These are phyloP conservation scores for Diaporthe ilicicola DNA, from an alignment of 2,329 filamentous ascomycete genomes.

Conservation along the genomic window DNA sequence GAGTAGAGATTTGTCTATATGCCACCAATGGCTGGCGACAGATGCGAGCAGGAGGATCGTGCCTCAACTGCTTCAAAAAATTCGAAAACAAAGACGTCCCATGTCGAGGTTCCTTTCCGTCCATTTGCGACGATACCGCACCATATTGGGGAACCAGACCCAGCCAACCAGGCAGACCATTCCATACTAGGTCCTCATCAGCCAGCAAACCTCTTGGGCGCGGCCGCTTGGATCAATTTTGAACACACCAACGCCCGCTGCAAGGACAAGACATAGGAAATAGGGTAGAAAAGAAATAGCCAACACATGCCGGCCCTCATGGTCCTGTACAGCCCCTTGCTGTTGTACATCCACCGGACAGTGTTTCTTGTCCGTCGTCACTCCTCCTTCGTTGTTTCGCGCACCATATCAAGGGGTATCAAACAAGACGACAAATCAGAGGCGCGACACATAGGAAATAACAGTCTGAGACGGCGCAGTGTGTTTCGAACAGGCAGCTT, in stretches of 20 bases:
- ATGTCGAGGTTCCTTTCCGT: not conserved
- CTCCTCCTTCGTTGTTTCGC: conserved; percentile 27
- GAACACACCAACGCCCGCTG: conserved; percentile 25
- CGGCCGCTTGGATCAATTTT: conserved; percentile 18
- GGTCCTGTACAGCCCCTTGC: not conserved
- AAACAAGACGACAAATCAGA: conserved; percentile 35
- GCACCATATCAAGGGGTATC: conserved; percentile 41
- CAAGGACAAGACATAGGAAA: conserved; percentile 32
- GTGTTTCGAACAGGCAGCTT: conserved; percentile 32
- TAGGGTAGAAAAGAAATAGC: not conserved
- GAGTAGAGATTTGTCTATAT: conserved; percentile 62
- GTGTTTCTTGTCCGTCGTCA: conserved; percentile 20
- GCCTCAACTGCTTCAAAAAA: conserved; percentile 29
- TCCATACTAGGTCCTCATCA: conserved; percentile 6
- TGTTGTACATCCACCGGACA: not conserved
- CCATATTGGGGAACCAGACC: conserved; percentile 11
- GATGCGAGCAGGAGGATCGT: conserved; percentile 29
- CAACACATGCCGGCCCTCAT: conserved; percentile 4
- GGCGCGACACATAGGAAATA: conserved; percentile 34
- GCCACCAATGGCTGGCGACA: conserved; percentile 6
- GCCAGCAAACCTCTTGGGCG: conserved; percentile 29
- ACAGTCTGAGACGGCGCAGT: not conserved
- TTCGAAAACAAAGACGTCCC: conserved; percentile 34
- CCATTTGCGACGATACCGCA: not conserved
- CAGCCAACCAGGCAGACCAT: conserved; percentile 3